Evolutionary conservation across 2,329 filamentous ascomycete genomes (phyloP), one percentile per base, ranked within the genome.

Genomic region (Sporothrix mexicana): DNA sequence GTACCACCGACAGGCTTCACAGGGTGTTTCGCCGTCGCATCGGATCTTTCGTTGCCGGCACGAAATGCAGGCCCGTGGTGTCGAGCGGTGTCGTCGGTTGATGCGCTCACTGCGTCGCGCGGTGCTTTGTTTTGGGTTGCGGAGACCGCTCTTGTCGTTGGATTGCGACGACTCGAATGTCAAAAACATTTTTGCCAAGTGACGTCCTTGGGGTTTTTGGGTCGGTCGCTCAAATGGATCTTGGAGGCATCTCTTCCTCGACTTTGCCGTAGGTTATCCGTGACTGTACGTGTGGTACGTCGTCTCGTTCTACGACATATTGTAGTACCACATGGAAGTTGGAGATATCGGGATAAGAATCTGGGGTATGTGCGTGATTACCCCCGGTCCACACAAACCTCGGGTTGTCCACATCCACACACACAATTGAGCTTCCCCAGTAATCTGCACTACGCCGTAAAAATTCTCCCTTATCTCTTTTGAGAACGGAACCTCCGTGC

Each of bases 1-100:
- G 61, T 66, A 66, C 61, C 61, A 66, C 12, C 41, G 61, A 45
- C 61, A 66, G 20, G 61, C 61, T 47, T 66, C 61, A 25, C 61
- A 66, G 8, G 61, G 61, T 2, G 41, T 66, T 23, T 66, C n/a
- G 41, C 61, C 61, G 15, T 66, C 61, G n/a, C 61, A 66, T 43
- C 20, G 12, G 41, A 66, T 47, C 25, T 66, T 66, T 47, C 61
- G 61, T 20, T 66, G 61, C 3, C 61, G 61, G 61, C 61, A 66
- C 7, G 61, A 66, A n/a, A 43, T 66, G 20, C 61, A 66, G 4
- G 61, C 61, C 2, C 61, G 61, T 23, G 20, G 4, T 64, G 61
- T 64, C 3, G 61, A 64, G 61, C 61, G 61, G 36, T n/a, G 61
- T 43, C 41, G 61, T 45, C 61, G 1, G 61, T 64, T 43, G 61